Conservation (phyloP, 495 filamentous ascomycete genomes). For the Penicillium canescens region DNA sequence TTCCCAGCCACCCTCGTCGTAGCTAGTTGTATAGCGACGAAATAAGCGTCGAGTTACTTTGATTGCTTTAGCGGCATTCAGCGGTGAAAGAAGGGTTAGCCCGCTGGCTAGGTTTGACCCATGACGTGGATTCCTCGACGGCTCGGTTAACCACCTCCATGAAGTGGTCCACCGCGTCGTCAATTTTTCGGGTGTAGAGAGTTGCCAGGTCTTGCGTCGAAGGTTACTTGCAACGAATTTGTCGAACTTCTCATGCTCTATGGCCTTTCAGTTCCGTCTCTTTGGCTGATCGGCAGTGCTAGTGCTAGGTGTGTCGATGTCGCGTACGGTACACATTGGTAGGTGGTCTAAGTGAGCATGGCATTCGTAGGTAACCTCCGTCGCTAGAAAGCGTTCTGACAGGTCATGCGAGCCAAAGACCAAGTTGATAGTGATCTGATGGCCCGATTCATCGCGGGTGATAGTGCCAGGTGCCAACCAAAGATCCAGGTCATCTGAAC, state of each 20-base stretch:
- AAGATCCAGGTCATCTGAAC: not conserved
- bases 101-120: conserved; percentile 5
- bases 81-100: conserved; percentile 7
- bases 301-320: conserved; percentile 1
- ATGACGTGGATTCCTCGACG: conserved; percentile 7
- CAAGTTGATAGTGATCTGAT: conserved; percentile 10
- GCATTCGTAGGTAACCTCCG: not conserved
- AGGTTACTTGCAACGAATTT: no score
- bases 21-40: not conserved
- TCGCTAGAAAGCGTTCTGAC: not conserved
- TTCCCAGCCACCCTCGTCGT: not conserved
- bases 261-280: conserved; percentile 16
- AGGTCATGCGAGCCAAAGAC: not conserved
- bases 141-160: not conserved
- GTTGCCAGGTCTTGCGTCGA: no score
- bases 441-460: conserved; percentile 2
- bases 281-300: no score
- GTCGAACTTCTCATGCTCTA: conserved; percentile 6
- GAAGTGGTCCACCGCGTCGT: not conserved
- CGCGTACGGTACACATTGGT: conserved; percentile 1
- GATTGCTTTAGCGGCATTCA: conserved; percentile 11
- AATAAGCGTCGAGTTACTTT: conserved; percentile 1
- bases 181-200: not conserved
- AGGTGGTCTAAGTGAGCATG: conserved; percentile 14
- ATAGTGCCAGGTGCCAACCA: conserved; percentile 1